Evolutionary conservation across 225 moss, liverwort and hornwort genomes (phyloP).

Genomic region (Marchantia paleacea): DNA sequence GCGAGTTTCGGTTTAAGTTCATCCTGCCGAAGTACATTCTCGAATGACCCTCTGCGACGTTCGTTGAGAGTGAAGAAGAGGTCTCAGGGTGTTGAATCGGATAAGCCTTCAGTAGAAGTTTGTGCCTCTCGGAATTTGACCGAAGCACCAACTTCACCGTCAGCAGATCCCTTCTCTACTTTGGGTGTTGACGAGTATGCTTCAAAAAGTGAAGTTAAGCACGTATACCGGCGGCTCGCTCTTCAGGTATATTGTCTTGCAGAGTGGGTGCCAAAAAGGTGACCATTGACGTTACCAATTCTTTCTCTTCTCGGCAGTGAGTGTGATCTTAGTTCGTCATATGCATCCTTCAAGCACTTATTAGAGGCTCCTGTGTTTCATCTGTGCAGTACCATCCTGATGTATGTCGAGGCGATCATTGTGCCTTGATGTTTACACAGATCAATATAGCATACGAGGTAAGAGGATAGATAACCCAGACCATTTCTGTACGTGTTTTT

Average conservation of each 20-base stretch:
- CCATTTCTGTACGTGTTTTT: neutral
- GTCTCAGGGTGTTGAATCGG: constrained; percentile 35
- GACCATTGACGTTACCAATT: neutral
- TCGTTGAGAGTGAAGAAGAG: constrained; percentile 33
- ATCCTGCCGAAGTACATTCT: constrained; percentile 38
- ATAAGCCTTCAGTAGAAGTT: constrained; percentile 31
- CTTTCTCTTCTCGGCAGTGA: neutral
- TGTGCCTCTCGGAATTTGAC: constrained; percentile 36
- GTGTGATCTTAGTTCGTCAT: neutral
- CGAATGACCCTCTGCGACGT: constrained; percentile 42
- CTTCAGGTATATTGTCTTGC: constrained; percentile 26
- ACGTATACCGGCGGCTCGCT: constrained; percentile 54
- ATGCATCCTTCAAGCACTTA: neutral
- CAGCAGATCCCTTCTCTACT: constrained; percentile 39
- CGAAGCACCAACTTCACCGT: constrained; percentile 5
- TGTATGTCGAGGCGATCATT: constrained; percentile 62
- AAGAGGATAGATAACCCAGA: constrained; percentile 1
- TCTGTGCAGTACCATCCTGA: constrained; percentile 50
- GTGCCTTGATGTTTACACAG: constrained; percentile 49
- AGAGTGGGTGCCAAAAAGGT: too few relatives aligned
- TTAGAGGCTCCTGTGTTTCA: neutral
- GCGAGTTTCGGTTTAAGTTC: constrained; percentile 3
- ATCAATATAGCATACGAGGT: constrained; percentile 60
- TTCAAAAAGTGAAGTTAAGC: constrained; percentile 62
- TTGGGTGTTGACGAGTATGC: constrained; percentile 42